phyloP scores from a whole-genome alignment of 257 asterid genomes.

The Solanum pinnatisectum region DNA sequence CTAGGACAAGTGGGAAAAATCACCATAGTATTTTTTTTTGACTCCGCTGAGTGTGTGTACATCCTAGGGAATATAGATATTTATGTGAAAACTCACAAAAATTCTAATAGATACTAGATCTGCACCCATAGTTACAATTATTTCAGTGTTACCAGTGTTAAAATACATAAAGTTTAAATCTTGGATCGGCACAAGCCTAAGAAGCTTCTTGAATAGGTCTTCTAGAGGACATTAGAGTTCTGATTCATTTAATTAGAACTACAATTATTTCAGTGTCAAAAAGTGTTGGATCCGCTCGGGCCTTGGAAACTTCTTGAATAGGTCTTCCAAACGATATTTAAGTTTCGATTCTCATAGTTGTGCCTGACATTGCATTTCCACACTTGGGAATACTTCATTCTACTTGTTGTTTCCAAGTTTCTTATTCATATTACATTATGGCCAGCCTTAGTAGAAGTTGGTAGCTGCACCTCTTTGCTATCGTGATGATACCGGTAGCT shows the following conservation, averaged over 20 bases:
- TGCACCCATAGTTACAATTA: background rate
- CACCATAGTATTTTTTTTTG: background rate
- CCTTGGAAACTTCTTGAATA: background rate
- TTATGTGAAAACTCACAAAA: background rate
- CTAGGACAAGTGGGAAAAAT: background rate
- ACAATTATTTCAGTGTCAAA: background rate
- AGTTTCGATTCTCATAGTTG: background rate
- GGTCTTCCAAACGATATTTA: background rate
- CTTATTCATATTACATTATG: background rate
- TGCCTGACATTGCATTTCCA: background rate
- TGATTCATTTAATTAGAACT: background rate
- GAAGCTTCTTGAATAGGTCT: background rate
- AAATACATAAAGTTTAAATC: background rate
- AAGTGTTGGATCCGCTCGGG: background rate
- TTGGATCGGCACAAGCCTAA: background rate
- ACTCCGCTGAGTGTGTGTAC: too few relatives aligned
- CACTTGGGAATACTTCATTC: background rate
- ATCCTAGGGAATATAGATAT: background rate
- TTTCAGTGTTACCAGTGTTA: background rate
- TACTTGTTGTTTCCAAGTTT: background rate
- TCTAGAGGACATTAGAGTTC: background rate
- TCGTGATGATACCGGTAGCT: background rate
- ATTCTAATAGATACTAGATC: background rate
- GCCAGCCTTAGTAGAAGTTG: background rate
- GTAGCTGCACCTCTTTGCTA: background rate